Percentiles rank a stretch among this genome's conserved stretches.
phyloP scores from a whole-genome alignment of 2,329 filamentous ascomycete species.

The Fusarium mangiferae region DNA sequence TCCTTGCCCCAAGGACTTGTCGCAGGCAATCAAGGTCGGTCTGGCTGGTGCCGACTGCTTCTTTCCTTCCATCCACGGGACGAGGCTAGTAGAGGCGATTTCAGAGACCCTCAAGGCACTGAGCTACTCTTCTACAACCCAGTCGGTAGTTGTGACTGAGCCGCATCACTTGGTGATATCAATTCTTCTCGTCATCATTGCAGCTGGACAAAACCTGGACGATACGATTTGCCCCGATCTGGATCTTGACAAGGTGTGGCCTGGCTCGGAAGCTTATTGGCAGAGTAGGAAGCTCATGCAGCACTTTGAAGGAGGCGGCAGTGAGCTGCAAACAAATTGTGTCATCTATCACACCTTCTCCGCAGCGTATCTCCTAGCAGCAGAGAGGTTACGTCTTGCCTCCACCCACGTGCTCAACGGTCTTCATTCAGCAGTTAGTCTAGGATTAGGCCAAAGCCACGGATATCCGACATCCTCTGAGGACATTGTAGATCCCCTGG shows the following conservation, averaged over 20 bases:
- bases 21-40: not conserved
- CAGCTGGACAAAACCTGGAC: not conserved
- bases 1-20: not conserved
- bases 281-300: not conserved
- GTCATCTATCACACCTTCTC: not conserved
- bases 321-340: not conserved
- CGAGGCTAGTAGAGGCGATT: not conserved
- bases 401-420: not conserved
- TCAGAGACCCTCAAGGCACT: not conserved
- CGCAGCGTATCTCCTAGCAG: not conserved
- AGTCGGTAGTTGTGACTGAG: not conserved
- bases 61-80: not conserved
- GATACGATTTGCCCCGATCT: accelerated
- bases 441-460: not conserved
- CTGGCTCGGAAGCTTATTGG: not conserved
- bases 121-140: not conserved
- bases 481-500: not conserved
- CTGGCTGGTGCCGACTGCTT: not conserved
- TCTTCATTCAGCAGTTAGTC: not conserved
- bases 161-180: not conserved
- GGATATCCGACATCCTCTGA: not conserved
- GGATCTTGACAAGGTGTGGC: not conserved
- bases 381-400: not conserved
- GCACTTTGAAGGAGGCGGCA: not conserved
- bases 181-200: not conserved